Percentiles rank a stretch among this genome's conserved stretches.
These are phyloP conservation scores for Hypoxylon fuscum DNA, from an alignment of 495 filamentous ascomycete species.

Conservation along the genomic window DNA sequence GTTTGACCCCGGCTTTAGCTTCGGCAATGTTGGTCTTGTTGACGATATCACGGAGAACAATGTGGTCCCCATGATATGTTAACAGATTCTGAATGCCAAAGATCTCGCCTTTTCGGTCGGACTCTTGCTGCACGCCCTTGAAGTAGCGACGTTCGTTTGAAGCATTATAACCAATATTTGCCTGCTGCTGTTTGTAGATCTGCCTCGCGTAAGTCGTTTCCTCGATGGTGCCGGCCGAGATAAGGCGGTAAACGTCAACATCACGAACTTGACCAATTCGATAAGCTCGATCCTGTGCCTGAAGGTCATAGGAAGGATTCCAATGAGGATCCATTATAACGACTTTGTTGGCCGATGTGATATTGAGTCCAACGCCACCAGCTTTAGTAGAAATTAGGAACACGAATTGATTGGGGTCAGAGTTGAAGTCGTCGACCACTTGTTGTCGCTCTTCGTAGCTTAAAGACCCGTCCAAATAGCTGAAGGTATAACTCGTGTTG, in stretches of 20 bases:
- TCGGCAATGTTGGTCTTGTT: slow-evolving; percentile 98
- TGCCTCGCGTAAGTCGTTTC: slow-evolving; percentile 97
- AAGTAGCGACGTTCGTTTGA: slow-evolving; percentile 94
- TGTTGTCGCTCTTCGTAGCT: slow-evolving; percentile 84
- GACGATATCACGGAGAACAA: slow-evolving; percentile 88
- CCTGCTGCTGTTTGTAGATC: slow-evolving; percentile 99
- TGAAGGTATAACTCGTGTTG: slow-evolving; percentile 89
- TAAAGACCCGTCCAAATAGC: slow-evolving; percentile 89
- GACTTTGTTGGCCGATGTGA: slow-evolving; percentile 97
- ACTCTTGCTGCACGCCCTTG: slow-evolving; percentile 88
- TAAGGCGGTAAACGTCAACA: slow-evolving; percentile 94
- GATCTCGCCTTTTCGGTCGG: slow-evolving; percentile 84
- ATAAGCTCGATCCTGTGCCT: slow-evolving; percentile 97
- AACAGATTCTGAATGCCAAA: slow-evolving; percentile 93
- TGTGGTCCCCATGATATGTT: slow-evolving; percentile 78
- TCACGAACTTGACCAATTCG: slow-evolving; percentile 92
- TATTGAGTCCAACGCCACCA: slow-evolving; percentile 88
- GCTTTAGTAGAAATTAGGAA: slow-evolving; percentile 96
- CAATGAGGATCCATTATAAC: slow-evolving; percentile 98
- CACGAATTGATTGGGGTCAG: slow-evolving; percentile 87
- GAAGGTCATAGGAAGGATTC: slow-evolving; percentile 93
- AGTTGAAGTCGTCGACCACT: slow-evolving; percentile 90
- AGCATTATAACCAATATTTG: slow-evolving; percentile 96
- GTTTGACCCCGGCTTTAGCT: slow-evolving; percentile 82
- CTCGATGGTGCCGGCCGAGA: slow-evolving; percentile 94